Conservation (phyloP, 371 early-diverging fungal genomes). For the Entomophthora muscae region DNA sequence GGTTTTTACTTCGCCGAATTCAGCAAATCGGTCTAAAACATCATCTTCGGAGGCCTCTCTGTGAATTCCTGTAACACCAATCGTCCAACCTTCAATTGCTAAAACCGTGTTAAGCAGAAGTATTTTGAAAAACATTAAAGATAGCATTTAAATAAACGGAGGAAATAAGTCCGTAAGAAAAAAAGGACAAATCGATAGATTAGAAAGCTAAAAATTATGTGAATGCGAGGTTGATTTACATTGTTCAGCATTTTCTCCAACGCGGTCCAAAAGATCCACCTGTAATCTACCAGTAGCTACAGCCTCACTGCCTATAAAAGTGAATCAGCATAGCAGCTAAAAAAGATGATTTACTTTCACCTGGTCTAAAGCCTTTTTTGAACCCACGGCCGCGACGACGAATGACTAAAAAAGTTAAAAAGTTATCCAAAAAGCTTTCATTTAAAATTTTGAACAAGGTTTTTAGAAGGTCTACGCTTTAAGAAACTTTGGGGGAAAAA, state of each 20-base stretch:
- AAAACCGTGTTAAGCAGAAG: not conserved
- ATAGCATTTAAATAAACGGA: not conserved
- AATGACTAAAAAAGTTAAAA: not conserved
- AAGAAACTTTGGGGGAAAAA: too few species aligned
- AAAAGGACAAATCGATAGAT: not conserved
- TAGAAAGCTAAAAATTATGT: not conserved
- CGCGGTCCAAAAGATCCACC: not conserved
- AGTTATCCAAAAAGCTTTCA: not conserved
- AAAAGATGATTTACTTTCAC: not conserved
- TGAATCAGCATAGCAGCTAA: not conserved
- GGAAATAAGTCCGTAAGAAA: not conserved
- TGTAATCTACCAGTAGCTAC: not conserved
- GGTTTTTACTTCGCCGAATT: conserved; percentile 74
- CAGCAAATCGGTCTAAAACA: conserved; percentile 68
- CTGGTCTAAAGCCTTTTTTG: not conserved
- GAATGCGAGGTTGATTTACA: not conserved
- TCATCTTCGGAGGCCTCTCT: conserved; percentile 90
- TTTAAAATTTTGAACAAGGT: not conserved
- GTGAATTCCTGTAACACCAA: conserved; percentile 77
- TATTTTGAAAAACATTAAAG: not conserved
- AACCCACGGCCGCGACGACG: not conserved
- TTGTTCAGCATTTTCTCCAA: not conserved
- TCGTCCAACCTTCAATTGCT: conserved; percentile 92
- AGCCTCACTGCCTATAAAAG: not conserved
- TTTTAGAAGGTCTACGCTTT: too few species aligned